Evolutionary conservation across 192 early-diverging fungal genomes (phyloP).

Genomic region (Backusella westeae): DNA sequence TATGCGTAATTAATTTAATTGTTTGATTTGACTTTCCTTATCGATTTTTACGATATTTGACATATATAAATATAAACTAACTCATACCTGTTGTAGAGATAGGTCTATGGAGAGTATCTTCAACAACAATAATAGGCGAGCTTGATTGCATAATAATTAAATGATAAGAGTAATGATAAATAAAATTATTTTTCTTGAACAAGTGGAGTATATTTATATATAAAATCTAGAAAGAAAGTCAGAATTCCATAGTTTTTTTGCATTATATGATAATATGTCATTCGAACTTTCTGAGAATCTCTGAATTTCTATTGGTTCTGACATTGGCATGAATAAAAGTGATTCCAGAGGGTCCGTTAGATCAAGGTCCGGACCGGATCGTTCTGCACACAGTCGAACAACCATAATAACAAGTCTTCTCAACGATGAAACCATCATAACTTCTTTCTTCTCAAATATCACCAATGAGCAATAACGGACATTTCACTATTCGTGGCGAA

Average conservation of each 20-base stretch:
- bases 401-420: not conserved
- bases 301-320: not conserved
- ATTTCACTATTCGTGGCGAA: conserved; percentile 27
- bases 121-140: conserved; percentile 7
- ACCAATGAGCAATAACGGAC: conserved; percentile 14
- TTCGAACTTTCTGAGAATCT: not conserved
- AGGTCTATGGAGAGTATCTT: not conserved
- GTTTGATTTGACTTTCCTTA: not conserved
- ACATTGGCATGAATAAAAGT: not conserved
- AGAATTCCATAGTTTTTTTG: not conserved
- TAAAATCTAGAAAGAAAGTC: not conserved
- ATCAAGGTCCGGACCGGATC: not conserved
- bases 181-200: not conserved
- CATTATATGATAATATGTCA: not conserved
- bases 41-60: not conserved
- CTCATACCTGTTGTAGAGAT: not conserved
- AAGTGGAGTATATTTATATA: not conserved
- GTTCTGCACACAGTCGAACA: not conserved
- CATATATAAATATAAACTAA: not conserved
- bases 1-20: not conserved
- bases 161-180: not conserved
- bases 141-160: not conserved
- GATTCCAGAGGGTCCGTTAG: not conserved
- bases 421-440: not conserved
- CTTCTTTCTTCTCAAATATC: conserved; percentile 2